Percentiles rank a stretch among this genome's conserved stretches.
Conservation (phyloP, 352 stramenopile species). For the Pythium angustatum region DNA sequence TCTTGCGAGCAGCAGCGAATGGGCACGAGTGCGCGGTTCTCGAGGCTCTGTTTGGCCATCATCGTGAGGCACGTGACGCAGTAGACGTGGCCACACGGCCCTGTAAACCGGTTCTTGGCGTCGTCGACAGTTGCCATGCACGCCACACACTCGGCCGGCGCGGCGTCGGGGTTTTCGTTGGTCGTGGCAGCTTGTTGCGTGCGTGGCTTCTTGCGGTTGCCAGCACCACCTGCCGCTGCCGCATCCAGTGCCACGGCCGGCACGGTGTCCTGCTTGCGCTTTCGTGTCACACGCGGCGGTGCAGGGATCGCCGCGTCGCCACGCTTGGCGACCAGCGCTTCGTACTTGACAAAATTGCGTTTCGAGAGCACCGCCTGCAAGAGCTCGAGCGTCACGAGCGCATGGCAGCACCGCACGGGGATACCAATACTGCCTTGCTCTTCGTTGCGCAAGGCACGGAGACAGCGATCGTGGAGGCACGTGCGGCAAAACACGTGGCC, state of each 20-base stretch:
- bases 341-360: slow-evolving; percentile 36
- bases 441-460: slow-evolving; percentile 31
- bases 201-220: not conserved
- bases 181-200: not conserved
- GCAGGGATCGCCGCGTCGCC: slow-evolving; percentile 6
- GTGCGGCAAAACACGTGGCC: slow-evolving; percentile 36
- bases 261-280: slow-evolving; percentile 9
- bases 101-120: slow-evolving; percentile 16
- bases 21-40: slow-evolving; percentile 32
- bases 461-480: slow-evolving; percentile 38
- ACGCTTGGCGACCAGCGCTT: slow-evolving; percentile 31
- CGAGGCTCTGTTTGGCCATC: slow-evolving; percentile 40
- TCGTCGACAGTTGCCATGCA: slow-evolving; percentile 25
- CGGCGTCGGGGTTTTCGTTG: not conserved
- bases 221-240: not conserved
- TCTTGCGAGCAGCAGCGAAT: slow-evolving; percentile 46
- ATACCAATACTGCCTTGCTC: slow-evolving; percentile 28
- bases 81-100: slow-evolving; percentile 43
- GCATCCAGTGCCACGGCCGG: not conserved
- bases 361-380: slow-evolving; percentile 30
- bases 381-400: slow-evolving; percentile 37
- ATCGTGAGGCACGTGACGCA: slow-evolving; percentile 38
- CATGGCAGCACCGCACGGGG: slow-evolving; percentile 42
- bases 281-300: not conserved
- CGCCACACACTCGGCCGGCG: slow-evolving; percentile 25